phyloP scores from a whole-genome alignment of 2,329 filamentous ascomycete genomes.

The Talaromyces marneffei region DNA sequence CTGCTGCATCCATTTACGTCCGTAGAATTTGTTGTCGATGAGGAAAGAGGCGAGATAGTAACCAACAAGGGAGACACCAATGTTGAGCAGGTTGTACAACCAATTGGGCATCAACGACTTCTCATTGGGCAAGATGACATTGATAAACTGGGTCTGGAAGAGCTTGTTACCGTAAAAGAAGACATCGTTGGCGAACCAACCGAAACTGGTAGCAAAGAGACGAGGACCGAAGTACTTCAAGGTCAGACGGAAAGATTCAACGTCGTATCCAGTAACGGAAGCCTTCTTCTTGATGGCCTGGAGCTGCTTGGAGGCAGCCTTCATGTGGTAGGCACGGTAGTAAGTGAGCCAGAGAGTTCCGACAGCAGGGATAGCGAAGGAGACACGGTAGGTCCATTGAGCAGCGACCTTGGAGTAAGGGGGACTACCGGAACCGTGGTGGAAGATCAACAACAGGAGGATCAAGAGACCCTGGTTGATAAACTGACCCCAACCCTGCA shows the following conservation, averaged over 20 bases:
- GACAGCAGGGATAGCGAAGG: conserved; percentile 82
- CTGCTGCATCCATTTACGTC: conserved; percentile 94
- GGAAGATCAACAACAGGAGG: conserved; percentile 79
- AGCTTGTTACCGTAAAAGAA: conserved; percentile 99
- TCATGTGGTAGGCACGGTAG: conserved; percentile 95
- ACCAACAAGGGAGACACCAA: conserved; percentile 74
- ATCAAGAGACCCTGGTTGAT: conserved; percentile 90
- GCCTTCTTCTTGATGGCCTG: conserved; percentile 75
- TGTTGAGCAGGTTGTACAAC: conserved; percentile 90
- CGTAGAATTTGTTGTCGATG: conserved; percentile 95
- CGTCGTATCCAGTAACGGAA: conserved; percentile 86
- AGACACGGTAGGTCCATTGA: conserved; percentile 88
- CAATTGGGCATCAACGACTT: conserved; percentile 76
- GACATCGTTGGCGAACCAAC: conserved; percentile 95
- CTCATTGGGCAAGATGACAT: conserved; percentile 64
- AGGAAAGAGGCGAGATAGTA: conserved; percentile 87
- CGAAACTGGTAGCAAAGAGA: conserved; percentile 75
- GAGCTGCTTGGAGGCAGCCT: conserved; percentile 76
- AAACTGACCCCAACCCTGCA: conserved; percentile 98
- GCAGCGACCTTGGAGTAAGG: conserved; percentile 72
- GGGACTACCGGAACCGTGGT: conserved; percentile 66
- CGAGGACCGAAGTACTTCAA: conserved; percentile 80
- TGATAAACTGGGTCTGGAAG: conserved; percentile 87
- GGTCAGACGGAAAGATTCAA: conserved; percentile 72
- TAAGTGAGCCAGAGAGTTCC: conserved; percentile 94